These are phyloP conservation scores for Candida ortonii DNA, from an alignment of 805 yeast genomes.

Conservation along the genomic window DNA sequence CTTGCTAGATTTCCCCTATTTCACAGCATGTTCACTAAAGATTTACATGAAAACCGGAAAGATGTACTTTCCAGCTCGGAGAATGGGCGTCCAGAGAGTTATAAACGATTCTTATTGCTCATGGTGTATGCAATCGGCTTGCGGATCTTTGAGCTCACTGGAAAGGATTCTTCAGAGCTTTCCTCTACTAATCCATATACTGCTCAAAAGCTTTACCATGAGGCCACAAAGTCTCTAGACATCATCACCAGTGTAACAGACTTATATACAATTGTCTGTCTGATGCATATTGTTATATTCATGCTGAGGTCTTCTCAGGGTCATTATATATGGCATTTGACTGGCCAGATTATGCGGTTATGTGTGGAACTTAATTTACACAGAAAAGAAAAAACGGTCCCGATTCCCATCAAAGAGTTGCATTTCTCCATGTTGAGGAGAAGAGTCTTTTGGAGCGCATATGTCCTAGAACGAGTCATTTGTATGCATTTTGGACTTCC, in stretches of 20 bases:
- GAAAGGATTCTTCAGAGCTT: slow-evolving; percentile 1
- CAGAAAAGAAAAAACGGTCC: slow-evolving; percentile 13
- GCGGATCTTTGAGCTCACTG: slow-evolving; percentile 13
- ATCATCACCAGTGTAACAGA: slow-evolving; percentile 14
- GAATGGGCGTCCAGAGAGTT: slow-evolving; percentile 8
- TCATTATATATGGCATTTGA: slow-evolving; percentile 22
- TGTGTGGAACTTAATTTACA: slow-evolving; percentile 23
- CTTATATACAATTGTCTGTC: slow-evolving; percentile 15
- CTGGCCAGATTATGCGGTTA: slow-evolving; percentile 18
- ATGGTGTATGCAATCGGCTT: slow-evolving; percentile 23
- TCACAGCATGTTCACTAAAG: slow-evolving; percentile 1
- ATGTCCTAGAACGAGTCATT: slow-evolving; percentile 46
- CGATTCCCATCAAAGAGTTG: slow-evolving; percentile 12
- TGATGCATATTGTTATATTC: slow-evolving; percentile 15
- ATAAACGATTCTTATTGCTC: slow-evolving; percentile 14
- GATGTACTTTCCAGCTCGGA: slow-evolving; percentile 5
- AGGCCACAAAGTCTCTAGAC: slow-evolving; percentile 14
- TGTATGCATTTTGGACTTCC: slow-evolving; percentile 50
- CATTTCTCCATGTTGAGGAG: slow-evolving; percentile 20
- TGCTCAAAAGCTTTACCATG: slow-evolving; percentile 14
- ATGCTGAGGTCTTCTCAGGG: slow-evolving; percentile 21
- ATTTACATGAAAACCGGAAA: slow-evolving; percentile 16
- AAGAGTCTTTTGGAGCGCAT: slow-evolving; percentile 48
- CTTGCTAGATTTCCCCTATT: slow-evolving; percentile 20
- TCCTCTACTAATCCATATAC: slow-evolving; percentile 9